Conservation (phyloP, 73 alveolate genomes). For the Paramecium pentaurelia region DNA sequence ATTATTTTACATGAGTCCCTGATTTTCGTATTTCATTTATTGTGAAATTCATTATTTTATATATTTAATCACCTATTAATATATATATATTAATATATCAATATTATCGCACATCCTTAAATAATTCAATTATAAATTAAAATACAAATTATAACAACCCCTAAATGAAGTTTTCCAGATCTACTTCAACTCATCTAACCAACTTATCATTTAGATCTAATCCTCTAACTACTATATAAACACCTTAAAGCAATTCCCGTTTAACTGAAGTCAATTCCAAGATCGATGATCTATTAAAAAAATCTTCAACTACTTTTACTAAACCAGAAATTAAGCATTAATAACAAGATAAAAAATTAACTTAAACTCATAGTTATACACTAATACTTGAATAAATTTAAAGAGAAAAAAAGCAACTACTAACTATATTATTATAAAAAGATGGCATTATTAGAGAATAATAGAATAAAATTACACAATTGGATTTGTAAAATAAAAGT, state of each 20-base stretch:
- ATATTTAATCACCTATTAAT: neutral
- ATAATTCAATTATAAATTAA: neutral
- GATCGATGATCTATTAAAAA: neutral
- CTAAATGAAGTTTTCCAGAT: neutral
- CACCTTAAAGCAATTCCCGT: neutral
- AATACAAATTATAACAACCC: neutral
- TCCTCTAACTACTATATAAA: neutral
- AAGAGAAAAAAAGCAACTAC: neutral
- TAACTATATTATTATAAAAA: neutral
- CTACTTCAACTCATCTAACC: neutral
- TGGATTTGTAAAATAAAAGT: neutral
- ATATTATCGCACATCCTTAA: neutral
- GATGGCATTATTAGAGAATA: neutral
- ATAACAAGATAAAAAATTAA: neutral
- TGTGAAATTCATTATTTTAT: neutral
- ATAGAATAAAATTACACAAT: neutral
- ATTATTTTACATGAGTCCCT: slow-evolving; percentile 24
- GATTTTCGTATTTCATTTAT: slow-evolving; percentile 29
- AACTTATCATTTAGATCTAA: neutral
- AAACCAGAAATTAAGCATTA: neutral
- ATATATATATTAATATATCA: neutral
- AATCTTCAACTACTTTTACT: neutral
- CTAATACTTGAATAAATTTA: neutral
- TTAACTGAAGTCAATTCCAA: neutral
- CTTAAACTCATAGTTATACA: neutral